These are phyloP conservation scores for Populus euphratica DNA, from an alignment of 345 rosid genomes.

Conservation along the genomic window DNA sequence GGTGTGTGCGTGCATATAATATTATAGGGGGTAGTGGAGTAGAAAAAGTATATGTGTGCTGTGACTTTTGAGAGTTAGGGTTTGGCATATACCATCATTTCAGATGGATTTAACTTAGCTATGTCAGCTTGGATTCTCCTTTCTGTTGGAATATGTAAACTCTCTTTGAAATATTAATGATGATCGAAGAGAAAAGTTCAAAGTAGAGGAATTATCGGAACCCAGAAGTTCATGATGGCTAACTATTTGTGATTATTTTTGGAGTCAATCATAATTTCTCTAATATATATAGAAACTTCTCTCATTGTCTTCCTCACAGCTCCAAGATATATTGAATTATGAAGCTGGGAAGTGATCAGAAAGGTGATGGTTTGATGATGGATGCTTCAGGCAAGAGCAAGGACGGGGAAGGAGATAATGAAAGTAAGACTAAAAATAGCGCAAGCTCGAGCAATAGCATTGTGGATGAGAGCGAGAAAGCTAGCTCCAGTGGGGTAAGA, in stretches of 20 bases:
- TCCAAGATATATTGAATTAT: constrained; percentile 3
- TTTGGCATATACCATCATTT: background rate
- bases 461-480: constrained; percentile 31
- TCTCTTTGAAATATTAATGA: background rate
- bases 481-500: constrained; percentile 37
- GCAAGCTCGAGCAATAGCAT: constrained; percentile 39
- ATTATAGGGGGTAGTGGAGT: background rate
- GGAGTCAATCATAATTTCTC: background rate
- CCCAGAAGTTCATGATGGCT: background rate
- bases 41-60: background rate
- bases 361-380: constrained; percentile 12
- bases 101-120: background rate
- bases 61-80: background rate
- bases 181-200: background rate
- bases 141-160: background rate
- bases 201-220: background rate
- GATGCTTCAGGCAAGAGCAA: background rate
- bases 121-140: background rate
- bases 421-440: constrained; percentile 29
- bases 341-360: background rate
- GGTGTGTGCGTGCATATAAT: background rate
- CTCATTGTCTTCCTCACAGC: background rate
- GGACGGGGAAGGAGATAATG: constrained; percentile 23
- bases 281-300: background rate
- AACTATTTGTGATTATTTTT: background rate